Evolutionary conservation across 768 basidiomycete species (phyloP), one percentile per base, ranked within the genome.

Genomic region (Dacryopinax spathularia): DNA sequence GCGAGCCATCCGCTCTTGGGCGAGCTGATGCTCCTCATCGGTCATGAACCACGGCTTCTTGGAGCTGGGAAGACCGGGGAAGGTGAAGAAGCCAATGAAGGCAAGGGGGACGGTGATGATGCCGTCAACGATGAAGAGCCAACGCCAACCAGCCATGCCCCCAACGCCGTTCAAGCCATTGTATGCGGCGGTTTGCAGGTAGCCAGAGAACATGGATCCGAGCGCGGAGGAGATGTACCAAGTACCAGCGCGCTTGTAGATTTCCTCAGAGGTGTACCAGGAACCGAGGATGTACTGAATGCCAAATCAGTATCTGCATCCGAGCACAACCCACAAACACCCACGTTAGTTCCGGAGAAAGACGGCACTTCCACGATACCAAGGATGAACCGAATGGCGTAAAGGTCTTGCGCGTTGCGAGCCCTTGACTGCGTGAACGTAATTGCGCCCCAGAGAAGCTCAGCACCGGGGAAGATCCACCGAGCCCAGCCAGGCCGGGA

Each of bases 291-390:
- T 76, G 69, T 85, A 86, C 66, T 86, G 85, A 12, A 84, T 83
- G 35, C 15, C 3, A 13, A 56, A 56, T 56, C 20, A 56, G 48
- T 56, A 22, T 5, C 25, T 13, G 20, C 18, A 56, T 29, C 10
- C 25, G 13, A 31, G 13, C 9, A 56, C 5, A 29, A 56, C 10
- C 15, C 25, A 6, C 20, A 9, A 27, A 5, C 9, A 56, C 48
- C 31, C 6, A 56, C 48, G 48, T 56, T 56, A 4, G 48, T 56
- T 5, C 87, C 87, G 27, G 85, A 85, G 70, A 89, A 89, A 1
- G 87, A 89, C 6, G 86, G 87, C 0, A 85, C 81, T 72, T 89
- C 87, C 6, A 82, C 81, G 63, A 87, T 76, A 25, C 84, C 88
- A 72, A 87, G 86, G 62, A 88, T 79, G 70, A 89, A 88, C 9